phyloP scores from a whole-genome alignment of 495 filamentous ascomycete species.

The Extremus antarcticus region DNA sequence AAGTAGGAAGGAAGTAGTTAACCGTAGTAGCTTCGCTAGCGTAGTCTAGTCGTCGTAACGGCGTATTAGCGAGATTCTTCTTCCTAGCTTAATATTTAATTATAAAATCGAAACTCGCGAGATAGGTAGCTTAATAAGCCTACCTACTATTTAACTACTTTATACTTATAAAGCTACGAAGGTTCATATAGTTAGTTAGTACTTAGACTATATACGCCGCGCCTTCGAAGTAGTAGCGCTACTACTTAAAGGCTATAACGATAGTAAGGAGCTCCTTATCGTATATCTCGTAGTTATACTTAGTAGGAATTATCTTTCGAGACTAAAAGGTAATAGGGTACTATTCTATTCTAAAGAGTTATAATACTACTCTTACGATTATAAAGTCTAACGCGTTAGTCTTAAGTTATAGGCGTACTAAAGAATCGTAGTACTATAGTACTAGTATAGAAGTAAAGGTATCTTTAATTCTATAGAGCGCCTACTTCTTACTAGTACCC shows the following conservation, averaged over 20 bases:
- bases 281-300: no score
- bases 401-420: neutral
- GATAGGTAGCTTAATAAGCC: slow-evolving; percentile 18
- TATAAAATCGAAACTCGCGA: slow-evolving; percentile 26
- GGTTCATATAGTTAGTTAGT: no score
- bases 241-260: no score
- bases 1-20: slow-evolving; percentile 2
- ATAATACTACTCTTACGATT: slow-evolving; percentile 5
- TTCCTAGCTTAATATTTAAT: slow-evolving; percentile 20
- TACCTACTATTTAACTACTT: slow-evolving; percentile 24
- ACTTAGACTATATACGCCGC: no score
- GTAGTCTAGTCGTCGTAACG: slow-evolving; percentile 5
- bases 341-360: slow-evolving; percentile 5
- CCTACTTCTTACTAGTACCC: neutral
- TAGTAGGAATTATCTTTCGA: no score
- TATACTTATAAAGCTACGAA: no score
- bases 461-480: neutral
- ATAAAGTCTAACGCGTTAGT: slow-evolving; percentile 19
- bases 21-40: neutral
- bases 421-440: neutral
- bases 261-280: no score
- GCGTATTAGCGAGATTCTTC: slow-evolving; percentile 8
- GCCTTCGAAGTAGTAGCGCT: no score
- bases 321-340: no score
- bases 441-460: neutral